Evolutionary conservation across 257 asterid species (phyloP), one percentile per base, ranked within the genome.

Genomic region (Capsicum baccatum): DNA sequence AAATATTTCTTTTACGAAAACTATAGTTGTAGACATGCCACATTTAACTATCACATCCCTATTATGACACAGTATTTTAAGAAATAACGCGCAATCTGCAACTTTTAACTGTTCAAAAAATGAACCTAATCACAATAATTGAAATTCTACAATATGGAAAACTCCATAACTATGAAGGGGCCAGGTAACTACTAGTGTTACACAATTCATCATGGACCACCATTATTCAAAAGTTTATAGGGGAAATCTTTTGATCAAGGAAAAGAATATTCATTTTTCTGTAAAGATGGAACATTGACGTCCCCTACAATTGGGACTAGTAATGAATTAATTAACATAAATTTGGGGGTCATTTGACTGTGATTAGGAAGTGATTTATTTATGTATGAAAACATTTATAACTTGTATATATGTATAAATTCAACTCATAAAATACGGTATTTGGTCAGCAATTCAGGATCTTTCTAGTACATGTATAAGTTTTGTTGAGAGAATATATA

Each of bases 41-140:
- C 13, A 5, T 62, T 6, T 19, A 1, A 1, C 1, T 12, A 15
- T 37, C 44, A 68, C 78, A 39, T 68, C 0, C 19, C 9, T 21
- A 47, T 73, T 47, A 71, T 71, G 14, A 73, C 39, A 47, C 80
- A 3, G 9, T 73, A 73, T 73, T 6, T 71, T 47, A 47, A 71
- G 11, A 71, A 47, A 6, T 47, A 39, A 47, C 39, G 11, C 9
- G 8, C 5, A n/a, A 73, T 73, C n/a, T 11, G 3, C 14, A 19
- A 48, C 6, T 73, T 73, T 73, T 3, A 68, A 50, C 80, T 39
- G 3, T 73, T n/a, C 80, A 73, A 73, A n/a, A 73, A 73, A 19
- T 19, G n/a, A 73, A 47, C 37, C 80, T 47, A 63, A 63, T 21
- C 69, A 21, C 16, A 73, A 73, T 73, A n/a, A 73, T 73, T 73